Base-by-base conservation (phyloP, 257 asterid species). In the Penstemon eatonii region DNA sequence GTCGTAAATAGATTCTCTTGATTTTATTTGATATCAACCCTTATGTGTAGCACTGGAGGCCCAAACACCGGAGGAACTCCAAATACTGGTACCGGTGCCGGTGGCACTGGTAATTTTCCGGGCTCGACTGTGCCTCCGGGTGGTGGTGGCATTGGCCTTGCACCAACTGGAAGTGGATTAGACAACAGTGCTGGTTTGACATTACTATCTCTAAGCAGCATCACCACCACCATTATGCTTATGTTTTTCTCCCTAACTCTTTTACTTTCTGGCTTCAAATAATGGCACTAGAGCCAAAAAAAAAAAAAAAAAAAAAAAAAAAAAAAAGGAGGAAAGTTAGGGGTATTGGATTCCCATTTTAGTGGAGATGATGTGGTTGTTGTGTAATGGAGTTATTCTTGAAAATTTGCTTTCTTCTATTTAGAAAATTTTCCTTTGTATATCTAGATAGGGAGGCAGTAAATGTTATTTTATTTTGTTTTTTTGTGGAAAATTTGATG, bases 81-180 rank as follows among this genome's bases (percentile, higher is more conserved):
- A 5, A 61, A 8, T 51, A 63, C 65, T 1, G 65, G 65, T 6
- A 40, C 59, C 3, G 75, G 78, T 54, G 62, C 71, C 0, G 71
- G 75, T 36, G 61, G 75, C 36, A 61, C 63, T 0, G 66, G 71
- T 33, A 19, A 11, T 1, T 53, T 65, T 25, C 69, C 82, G 0
- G 83, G 86, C 63, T 45, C 81, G 0, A 50, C 73, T 66, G 45
- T 39, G n/a, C 70, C 76, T 36, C 81, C 83, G 1, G 46, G 51
- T 3, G 33, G 33, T 4, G 55, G 55, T 1, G 75, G 74, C 6
- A 63, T 75, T 3, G 82, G 84, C 5, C 80, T 80, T 2, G 92
- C 65, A 8, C 92, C 95, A 4, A 15, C 78, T 0, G 91, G 84
- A 47, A 59, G 71, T 19, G 84, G 87, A 50, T 56, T 70, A 11